Conservation (phyloP, 257 asterid species). For the Leptodermis oblonga region DNA sequence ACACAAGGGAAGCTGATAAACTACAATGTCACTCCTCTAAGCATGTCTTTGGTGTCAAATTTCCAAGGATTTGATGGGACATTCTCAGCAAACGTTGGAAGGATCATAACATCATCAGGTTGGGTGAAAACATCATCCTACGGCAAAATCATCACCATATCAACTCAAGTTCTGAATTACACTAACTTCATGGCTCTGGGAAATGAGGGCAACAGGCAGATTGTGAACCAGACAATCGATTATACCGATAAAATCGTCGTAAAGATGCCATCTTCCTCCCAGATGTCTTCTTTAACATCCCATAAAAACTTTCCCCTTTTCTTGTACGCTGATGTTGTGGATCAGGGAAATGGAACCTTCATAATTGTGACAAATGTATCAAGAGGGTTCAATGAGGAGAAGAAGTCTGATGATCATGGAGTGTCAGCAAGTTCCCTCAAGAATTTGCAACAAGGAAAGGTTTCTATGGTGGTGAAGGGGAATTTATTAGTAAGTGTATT, state of each 20-base stretch:
- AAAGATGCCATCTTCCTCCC: constrained; percentile 22
- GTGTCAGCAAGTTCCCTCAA: constrained; percentile 25
- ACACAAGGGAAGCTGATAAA: constrained; percentile 44
- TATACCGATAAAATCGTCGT: constrained; percentile 31
- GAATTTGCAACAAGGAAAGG: constrained; percentile 54
- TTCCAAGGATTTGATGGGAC: constrained; percentile 54
- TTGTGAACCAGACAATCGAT: constrained; percentile 45
- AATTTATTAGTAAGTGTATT: constrained; percentile 40
- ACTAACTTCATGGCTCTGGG: constrained; percentile 52
- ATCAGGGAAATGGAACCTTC: constrained; percentile 39
- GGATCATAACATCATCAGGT: constrained; percentile 49
- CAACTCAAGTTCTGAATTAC: constrained; percentile 33
- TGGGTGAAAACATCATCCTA: constrained; percentile 61
- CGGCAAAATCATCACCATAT: constrained; percentile 41
- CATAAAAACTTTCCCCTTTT: constrained; percentile 32
- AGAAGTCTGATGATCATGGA: constrained; percentile 24
- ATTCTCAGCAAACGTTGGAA: constrained; percentile 36
- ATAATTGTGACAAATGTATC: constrained; percentile 46
- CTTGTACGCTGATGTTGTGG: constrained; percentile 30
- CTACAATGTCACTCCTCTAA: constrained; percentile 25
- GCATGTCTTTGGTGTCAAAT: constrained; percentile 26
- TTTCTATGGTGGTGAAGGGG: constrained; percentile 48
- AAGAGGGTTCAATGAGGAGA: constrained; percentile 46
- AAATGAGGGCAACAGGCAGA: constrained; percentile 51
- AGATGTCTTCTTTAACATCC: constrained; percentile 20